Base-by-base conservation (phyloP, 768 basidiomycete species). In the Xanthoconium stramineum region DNA sequence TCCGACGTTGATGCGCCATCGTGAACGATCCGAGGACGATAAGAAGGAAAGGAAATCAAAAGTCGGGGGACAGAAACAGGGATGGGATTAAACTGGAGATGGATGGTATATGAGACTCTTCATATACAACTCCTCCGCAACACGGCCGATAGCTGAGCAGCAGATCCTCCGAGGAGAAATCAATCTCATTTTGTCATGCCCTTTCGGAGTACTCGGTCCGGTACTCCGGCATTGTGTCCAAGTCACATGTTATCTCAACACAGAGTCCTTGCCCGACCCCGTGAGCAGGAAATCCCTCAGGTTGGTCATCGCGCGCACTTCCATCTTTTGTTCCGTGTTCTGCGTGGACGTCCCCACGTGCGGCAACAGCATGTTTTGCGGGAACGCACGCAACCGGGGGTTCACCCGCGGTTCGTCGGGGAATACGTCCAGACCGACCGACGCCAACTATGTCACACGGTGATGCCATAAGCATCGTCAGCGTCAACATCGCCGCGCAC, bases 281-380 rank as follows among this genome's bases (percentile, higher is more conserved):
- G 69, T 75, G 19, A 75, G 76, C 55, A 93, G 66, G 69, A 80
- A 92, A 61, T 91, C 88, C 57, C 74, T 78, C 55, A 94, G 66
- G 64, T 94, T 94, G 13, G 78, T 80, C 63, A 94, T 75, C 9
- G 91, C 89, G 14, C 89, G 81, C 29, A 91, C 76, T 74, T 94
- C 91, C 91, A 94, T 94, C 69, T 81, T 81, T 55, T 78, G 78
- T 68, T 91, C 88, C 11, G 87, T 80, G 63, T 94, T 91, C 59
- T 83, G 81, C 50, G 83, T 92, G 69, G 88, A 84, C 0, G 91
- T 93, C 10, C 94, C 94, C 83, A 95, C 85, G 72, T 96, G 95
- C 3, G 94, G 94, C n/a, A 97, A 78, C 8, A 98, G 75, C 39
- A 85, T 87, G 59, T 91, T 85, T 59, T 93, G 84, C 19, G 88